These are phyloP conservation scores for Mortierella antarctica DNA, from an alignment of 192 early-diverging fungal species.

Conservation along the genomic window DNA sequence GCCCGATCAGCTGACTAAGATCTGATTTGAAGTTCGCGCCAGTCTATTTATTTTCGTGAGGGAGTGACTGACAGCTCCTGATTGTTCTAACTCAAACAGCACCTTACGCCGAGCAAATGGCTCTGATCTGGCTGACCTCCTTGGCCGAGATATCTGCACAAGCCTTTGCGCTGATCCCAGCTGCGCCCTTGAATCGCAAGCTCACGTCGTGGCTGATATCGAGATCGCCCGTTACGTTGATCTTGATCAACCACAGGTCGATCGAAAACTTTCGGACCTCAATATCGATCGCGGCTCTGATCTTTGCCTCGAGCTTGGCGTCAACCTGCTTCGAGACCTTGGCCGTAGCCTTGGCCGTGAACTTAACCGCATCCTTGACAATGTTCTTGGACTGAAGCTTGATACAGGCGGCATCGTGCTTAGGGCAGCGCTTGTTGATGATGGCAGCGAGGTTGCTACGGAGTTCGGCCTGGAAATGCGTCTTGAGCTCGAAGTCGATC, in stretches of 20 bases:
- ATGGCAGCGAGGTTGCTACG: conserved; percentile 20
- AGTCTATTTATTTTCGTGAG: too few species aligned
- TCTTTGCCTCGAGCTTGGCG: conserved; percentile 9
- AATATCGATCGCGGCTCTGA: conserved; percentile 24
- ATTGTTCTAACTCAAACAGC: not conserved
- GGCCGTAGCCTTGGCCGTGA: conserved; percentile 25
- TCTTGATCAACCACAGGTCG: conserved; percentile 27
- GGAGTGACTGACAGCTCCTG: not conserved
- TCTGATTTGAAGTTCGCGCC: too few species aligned
- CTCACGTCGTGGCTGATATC: conserved; percentile 14
- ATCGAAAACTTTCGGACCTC: conserved; percentile 30
- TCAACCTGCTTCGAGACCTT: conserved; percentile 23
- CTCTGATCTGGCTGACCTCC: conserved; percentile 31
- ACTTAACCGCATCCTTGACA: conserved; percentile 33
- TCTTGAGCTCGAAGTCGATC: conserved; percentile 23
- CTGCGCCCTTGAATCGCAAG: conserved; percentile 16
- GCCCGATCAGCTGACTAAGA: too few species aligned
- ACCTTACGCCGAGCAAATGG: conserved; percentile 11
- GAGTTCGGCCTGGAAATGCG: conserved; percentile 20
- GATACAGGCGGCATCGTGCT: conserved; percentile 23
- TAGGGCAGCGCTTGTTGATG: conserved; percentile 32
- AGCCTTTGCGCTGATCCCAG: conserved; percentile 13
- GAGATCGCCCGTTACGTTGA: conserved; percentile 20
- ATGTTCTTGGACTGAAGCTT: conserved; percentile 30
- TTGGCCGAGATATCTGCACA: conserved; percentile 21